phyloP scores from a whole-genome alignment of 2,329 filamentous ascomycete species.

The Septoria linicola region DNA sequence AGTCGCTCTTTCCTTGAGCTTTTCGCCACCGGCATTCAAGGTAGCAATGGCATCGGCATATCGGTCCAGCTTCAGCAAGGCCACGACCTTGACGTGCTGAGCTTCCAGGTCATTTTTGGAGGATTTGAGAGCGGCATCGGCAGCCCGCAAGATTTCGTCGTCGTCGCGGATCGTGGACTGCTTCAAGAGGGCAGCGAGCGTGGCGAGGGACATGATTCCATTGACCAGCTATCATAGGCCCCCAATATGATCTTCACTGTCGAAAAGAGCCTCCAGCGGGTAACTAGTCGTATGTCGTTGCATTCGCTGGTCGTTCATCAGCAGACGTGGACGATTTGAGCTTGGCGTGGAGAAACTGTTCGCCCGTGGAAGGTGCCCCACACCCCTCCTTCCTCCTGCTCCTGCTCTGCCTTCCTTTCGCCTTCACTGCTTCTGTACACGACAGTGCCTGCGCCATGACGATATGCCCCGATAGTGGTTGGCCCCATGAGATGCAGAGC shows the following conservation, averaged over 20 bases:
- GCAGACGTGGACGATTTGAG: too few species aligned
- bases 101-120: constrained; percentile 60
- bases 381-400: too few species aligned
- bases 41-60: constrained; percentile 73
- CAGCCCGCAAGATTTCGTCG: constrained; percentile 67
- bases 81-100: constrained; percentile 69
- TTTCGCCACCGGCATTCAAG: constrained; percentile 62
- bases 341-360: too few species aligned
- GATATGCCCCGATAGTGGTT: too few species aligned
- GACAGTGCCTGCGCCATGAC: too few species aligned
- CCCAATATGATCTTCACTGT: neutral
- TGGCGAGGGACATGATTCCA: constrained; percentile 17
- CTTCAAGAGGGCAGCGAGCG: constrained; percentile 56
- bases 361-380: too few species aligned
- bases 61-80: constrained; percentile 77
- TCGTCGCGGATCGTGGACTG: constrained; percentile 66
- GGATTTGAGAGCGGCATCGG: constrained; percentile 57
- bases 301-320: too few species aligned
- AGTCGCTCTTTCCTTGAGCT: constrained; percentile 59
- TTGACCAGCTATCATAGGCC: constrained; percentile 1
- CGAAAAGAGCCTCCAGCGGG: constrained; percentile 1
- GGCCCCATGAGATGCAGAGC: too few species aligned
- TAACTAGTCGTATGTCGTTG: too few species aligned
- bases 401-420: too few species aligned
- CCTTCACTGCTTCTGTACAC: too few species aligned